phyloP scores from a whole-genome alignment of 768 basidiomycete genomes.

The Scleroderma citrinum region DNA sequence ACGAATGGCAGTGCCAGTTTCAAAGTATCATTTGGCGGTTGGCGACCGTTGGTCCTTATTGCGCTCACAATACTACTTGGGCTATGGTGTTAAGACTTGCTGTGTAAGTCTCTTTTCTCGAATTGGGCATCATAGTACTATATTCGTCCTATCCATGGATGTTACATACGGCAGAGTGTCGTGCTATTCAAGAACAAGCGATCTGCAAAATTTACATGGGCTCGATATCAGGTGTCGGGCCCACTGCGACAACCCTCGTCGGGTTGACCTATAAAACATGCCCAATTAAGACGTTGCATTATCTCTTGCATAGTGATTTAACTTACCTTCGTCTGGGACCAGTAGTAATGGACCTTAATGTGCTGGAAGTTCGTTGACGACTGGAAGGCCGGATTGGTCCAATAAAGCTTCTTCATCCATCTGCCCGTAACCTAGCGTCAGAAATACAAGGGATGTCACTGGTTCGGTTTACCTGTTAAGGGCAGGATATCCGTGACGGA shows the following conservation, averaged over 20 bases:
- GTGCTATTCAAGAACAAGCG: background rate
- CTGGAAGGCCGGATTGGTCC: slow-evolving; percentile 85
- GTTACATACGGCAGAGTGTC: background rate
- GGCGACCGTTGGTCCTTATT: too few species aligned
- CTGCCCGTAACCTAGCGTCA: slow-evolving; percentile 26
- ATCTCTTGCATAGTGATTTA: background rate
- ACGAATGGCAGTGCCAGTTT: background rate
- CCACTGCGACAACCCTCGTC: slow-evolving; percentile 66
- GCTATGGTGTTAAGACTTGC: too few species aligned
- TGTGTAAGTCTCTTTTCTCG: too few species aligned
- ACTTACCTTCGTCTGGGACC: slow-evolving; percentile 26
- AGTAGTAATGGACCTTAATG: slow-evolving; percentile 42
- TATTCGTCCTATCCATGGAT: too few species aligned
- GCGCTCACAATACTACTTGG: too few species aligned
- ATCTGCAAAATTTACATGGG: slow-evolving; percentile 38
- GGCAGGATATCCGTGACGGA: slow-evolving; percentile 83
- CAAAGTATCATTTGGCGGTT: too few species aligned
- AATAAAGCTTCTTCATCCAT: slow-evolving; percentile 87
- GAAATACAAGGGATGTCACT: background rate
- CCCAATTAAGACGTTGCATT: slow-evolving; percentile 3
- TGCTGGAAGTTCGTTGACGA: slow-evolving; percentile 86
- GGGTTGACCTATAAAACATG: slow-evolving; percentile 59
- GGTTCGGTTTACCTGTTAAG: slow-evolving; percentile 46
- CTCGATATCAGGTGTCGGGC: slow-evolving; percentile 65
- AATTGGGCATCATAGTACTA: too few species aligned